Evolutionary conservation across 306 rosid genomes (phyloP), one percentile per base, ranked within the genome.

Genomic region (Malus fusca): DNA sequence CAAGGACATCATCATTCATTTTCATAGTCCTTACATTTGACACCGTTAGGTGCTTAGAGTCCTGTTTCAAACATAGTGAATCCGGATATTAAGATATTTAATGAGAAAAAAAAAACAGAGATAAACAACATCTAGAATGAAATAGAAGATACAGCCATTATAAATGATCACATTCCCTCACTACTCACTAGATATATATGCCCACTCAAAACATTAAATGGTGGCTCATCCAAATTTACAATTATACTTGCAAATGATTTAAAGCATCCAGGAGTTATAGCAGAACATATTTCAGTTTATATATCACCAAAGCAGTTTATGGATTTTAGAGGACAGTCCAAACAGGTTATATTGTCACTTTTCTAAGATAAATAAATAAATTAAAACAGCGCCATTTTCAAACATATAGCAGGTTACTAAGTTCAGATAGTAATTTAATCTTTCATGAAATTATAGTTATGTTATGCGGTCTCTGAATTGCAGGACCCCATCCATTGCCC

Each of bases 1-100:
- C 92, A 69, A 90, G 90, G 73, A 86, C 97, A 58, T 95, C 98
- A 76, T 89, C 96, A 52, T 89, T 90, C 97, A 95, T 90, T 82
- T 84, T 95, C 97, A 89, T 66, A 42, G 92, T 85, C 77, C 82
- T 84, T 78, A 89, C 91, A 86, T 85, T 90, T 78, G 97, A 80
- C 74, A 89, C 75, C 37, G 44, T 63, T 11, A 90, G 93, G 58
- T 82, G 88, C 87, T 87, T 92, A 69, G 93, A 75, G 33, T 82
- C 88, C 93, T 95, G 88, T 30, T 73, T 52, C 42, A 82, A 82
- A 81, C 31, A 67, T 69, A 73, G 48, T 11, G 64, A 83, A 62
- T 62, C 42, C 56, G 40, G 25, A 33, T 25, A 61, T 42, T 48
- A 48, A 48, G 11, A 42, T 51, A 28, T 17, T 5, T 44, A 66